Base-by-base conservation (phyloP, 31 red algal species). In the Endocladia muricata region DNA sequence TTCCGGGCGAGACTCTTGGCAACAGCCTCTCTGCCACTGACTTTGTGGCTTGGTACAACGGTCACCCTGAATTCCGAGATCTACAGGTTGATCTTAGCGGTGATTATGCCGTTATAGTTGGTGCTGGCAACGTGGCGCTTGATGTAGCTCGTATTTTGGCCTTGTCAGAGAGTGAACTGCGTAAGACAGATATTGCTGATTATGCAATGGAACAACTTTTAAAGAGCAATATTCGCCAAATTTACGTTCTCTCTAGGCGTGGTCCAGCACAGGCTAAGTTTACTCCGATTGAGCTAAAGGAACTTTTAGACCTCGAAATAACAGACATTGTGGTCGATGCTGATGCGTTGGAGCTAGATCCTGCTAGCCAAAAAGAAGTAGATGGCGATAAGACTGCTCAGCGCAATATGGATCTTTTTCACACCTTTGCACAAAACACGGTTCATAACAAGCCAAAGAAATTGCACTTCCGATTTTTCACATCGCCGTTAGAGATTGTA, bases 21-120 rank as follows among this genome's bases (percentile, higher is more conserved):
- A 60, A 60, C 2, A 41, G 85, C 32, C 4, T 73, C 1, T 51
- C 64, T 7, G 86, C 86, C 19, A 58, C 71, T 35, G 84, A 88
- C 0, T 82, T 91, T 3, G 83, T 91, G n/a, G 86, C 75, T 28
- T 91, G 86, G 86, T 90, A 91, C 75, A 88, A 89, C 51, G 86
- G 70, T 3, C 86, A 91, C 30, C 84, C 86, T 0, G 47, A 52
- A 11, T 52, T 52, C n/a, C 11, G 13, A 15, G 13, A 52, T n/a
- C 11, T 52, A 15, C 13, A n/a, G 13, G 47, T 15, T n/a, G 47
- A 15, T 52, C n/a, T n/a, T 15, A 15, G 13, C n/a, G n/a, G 47
- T n/a, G n/a, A n/a, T n/a, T 15, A 52, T n/a, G 85, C 48, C 8
- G 84, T 91, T 15, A 44, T 91, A 26, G 22, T 91, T 19, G 86